Conservation (phyloP, 257 asterid species). For the Capsicum rhomboideum region DNA sequence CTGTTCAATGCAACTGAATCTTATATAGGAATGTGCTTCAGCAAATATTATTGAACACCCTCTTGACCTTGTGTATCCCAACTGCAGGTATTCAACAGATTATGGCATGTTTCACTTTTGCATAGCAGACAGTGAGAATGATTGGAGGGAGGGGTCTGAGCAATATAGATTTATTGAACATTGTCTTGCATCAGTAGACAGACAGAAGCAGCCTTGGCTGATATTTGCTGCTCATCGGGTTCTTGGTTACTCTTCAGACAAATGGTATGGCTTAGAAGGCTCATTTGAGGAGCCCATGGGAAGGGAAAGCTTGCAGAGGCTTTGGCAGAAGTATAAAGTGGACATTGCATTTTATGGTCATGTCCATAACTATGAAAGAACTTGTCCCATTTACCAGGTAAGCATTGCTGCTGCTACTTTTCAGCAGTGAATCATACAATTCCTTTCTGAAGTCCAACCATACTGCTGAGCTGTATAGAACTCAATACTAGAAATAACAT, state of each 20-base stretch:
- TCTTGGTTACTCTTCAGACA: slow-evolving; percentile 33
- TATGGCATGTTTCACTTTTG: slow-evolving; percentile 42
- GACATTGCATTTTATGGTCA: slow-evolving; percentile 37
- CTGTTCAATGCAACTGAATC: neutral
- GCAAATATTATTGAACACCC: neutral
- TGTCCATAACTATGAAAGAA: slow-evolving; percentile 39
- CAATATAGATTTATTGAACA: slow-evolving; percentile 27
- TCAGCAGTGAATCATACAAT: neutral
- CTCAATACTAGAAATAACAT: neutral
- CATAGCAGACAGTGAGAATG: slow-evolving; percentile 33
- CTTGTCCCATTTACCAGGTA: slow-evolving; percentile 43
- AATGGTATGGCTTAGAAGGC: slow-evolving; percentile 23
- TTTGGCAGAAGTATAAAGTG: slow-evolving; percentile 38
- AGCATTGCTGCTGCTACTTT: neutral
- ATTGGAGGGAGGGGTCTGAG: slow-evolving; percentile 39
- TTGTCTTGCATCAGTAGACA: slow-evolving; percentile 31
- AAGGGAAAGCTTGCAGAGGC: slow-evolving; percentile 36
- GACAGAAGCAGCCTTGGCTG: slow-evolving; percentile 36
- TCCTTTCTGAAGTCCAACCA: neutral
- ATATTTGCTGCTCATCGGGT: slow-evolving; percentile 34
- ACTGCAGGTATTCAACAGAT: slow-evolving; percentile 28
- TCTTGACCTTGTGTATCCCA: neutral
- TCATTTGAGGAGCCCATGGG: slow-evolving; percentile 44
- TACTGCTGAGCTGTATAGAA: neutral
- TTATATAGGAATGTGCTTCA: neutral